Evolutionary conservation across 345 rosid genomes (phyloP).

Genomic region (Corchorus olitorius): DNA sequence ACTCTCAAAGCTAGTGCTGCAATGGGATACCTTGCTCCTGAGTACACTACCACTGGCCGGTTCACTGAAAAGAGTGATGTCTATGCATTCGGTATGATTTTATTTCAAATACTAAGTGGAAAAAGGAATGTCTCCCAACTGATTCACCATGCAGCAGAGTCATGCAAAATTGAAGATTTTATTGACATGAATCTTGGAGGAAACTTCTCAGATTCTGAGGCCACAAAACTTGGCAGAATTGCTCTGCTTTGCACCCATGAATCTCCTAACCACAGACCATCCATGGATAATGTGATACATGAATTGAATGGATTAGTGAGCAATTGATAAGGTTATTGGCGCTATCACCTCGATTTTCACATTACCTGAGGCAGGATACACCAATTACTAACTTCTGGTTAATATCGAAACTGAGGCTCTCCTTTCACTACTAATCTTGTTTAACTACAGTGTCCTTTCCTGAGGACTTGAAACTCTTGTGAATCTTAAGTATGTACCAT

Average conservation of each 20-base stretch:
- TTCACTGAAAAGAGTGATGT: constrained; percentile 91
- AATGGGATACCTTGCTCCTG: constrained; percentile 98
- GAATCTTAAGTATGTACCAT: constrained; percentile 5
- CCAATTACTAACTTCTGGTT: constrained; percentile 27
- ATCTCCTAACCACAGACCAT: constrained; percentile 69
- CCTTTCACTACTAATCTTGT: constrained; percentile 1
- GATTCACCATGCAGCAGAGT: constrained; percentile 55
- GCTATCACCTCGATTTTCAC: constrained; percentile 36
- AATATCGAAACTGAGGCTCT: constrained; percentile 4
- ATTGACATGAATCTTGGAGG: constrained; percentile 70
- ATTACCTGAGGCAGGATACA: constrained; percentile 26
- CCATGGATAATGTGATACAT: constrained; percentile 63
- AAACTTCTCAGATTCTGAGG: constrained; percentile 59
- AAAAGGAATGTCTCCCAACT: constrained; percentile 52
- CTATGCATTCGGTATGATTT: constrained; percentile 81
- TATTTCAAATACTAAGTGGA: constrained; percentile 78
- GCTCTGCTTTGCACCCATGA: constrained; percentile 79
- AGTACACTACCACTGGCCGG: constrained; percentile 83
- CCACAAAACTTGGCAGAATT: constrained; percentile 53
- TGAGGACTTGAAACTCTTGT: constrained; percentile 18
- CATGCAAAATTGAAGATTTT: constrained; percentile 52
- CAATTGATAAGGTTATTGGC: constrained; percentile 25
- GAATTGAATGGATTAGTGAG: constrained; percentile 49
- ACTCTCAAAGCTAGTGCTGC: constrained; percentile 94
- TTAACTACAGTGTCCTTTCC: constrained; percentile 14